Evolutionary conservation across 257 asterid genomes (phyloP), one percentile per base, ranked within the genome.

Genomic region (Ocimum tenuiflorum): DNA sequence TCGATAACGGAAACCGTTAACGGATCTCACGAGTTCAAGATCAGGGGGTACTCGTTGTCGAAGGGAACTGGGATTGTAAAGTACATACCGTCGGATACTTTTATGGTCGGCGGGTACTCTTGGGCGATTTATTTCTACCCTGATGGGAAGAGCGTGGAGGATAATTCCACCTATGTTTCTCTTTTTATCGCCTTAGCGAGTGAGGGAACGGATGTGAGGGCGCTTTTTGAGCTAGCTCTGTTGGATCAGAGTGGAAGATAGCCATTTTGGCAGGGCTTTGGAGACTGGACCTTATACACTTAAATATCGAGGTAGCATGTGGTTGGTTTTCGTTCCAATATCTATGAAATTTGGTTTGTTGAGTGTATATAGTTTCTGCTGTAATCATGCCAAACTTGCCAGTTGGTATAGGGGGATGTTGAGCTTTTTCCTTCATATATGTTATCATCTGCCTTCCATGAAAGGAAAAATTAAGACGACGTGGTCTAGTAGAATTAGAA

Each of bases 121-220:
- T 92, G 98, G 98, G 98, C 97, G 69, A 80, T 92, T 68, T 92
- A 92, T 78, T 92, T 89, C 70, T 92, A 92, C 31, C 97, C 98
- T 0, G 98, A 92, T 48, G 98, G 98, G 68, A 92, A 92, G 85
- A 92, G 96, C 67, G 36, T 61, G 64, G 97, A 89, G 79, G 97
- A 92, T 67, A 85, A 88, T 55, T 78, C 91, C 2, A 73, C 87
- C 5, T 86, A 89, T 42, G 97, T 92, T 6, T 92, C 99, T 4
- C 78, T 89, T 71, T 92, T 89, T 61, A 89, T 89, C 56, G 97
- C 97, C 15, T 67, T 92, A 22, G 96, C 99, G 1, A 89, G 95
- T 48, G 97, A 89, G 70, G 99, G 94, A 9, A 79, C 89, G 57
- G 97, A 92, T 24, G 99, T 92, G 13, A 79, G 97, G 81, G 97